These are phyloP conservation scores for Trichoderma orchidacearum DNA, from an alignment of 495 filamentous ascomycete species.

Conservation along the genomic window DNA sequence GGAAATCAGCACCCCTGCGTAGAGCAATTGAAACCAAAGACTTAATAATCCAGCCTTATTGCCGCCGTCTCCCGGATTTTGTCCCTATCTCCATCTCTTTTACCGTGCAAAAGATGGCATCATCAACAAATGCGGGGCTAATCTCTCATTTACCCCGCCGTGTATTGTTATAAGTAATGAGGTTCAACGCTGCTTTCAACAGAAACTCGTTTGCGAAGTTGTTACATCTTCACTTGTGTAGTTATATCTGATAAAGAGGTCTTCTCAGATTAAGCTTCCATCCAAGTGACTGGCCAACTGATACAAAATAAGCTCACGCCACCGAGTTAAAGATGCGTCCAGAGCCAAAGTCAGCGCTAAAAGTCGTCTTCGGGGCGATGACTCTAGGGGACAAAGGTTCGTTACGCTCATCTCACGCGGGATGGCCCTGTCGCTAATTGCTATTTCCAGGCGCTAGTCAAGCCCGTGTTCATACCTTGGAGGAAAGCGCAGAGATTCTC, in stretches of 20 bases:
- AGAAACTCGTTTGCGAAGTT: too few species aligned
- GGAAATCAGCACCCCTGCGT: too few species aligned
- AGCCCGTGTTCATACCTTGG: constrained; percentile 5
- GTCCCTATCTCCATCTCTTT: neutral
- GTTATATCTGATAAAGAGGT: too few species aligned
- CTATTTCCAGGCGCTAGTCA: constrained; percentile 1
- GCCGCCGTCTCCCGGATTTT: neutral
- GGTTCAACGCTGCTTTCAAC: too few species aligned
- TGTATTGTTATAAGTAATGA: neutral
- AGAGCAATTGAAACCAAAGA: too few species aligned
- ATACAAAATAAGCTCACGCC: neutral
- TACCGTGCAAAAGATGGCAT: neutral
- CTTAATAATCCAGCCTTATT: neutral
- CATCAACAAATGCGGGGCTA: neutral
- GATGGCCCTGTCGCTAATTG: neutral
- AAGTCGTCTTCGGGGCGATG: constrained; percentile 7
- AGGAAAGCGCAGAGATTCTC: constrained; percentile 3
- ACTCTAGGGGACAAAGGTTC: constrained; percentile 6
- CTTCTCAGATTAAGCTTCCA: neutral
- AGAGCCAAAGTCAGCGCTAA: constrained; percentile 3
- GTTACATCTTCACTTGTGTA: too few species aligned
- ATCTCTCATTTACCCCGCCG: neutral
- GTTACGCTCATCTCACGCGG: neutral
- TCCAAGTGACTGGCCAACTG: too few species aligned
- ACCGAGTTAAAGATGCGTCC: neutral